A percentile compares a stretch with the other conserved stretches of the same genome.
phyloP scores from a whole-genome alignment of 2,329 filamentous ascomycete species.

The Ascochyta clinopodiicola region DNA sequence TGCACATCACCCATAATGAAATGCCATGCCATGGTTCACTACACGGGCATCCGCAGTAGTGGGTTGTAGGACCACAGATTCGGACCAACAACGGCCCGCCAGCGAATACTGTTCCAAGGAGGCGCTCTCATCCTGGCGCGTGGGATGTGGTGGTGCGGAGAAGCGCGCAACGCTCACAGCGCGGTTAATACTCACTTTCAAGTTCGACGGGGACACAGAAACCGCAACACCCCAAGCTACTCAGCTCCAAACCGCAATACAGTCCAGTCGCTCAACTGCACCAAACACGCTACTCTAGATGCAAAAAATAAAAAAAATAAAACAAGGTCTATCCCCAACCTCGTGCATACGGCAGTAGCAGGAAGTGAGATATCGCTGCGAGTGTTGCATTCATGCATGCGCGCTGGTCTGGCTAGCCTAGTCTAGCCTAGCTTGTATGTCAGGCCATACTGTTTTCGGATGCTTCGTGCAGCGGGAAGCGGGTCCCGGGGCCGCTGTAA shows the following conservation, averaged over 20 bases:
- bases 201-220: conserved; percentile 5
- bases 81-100: neutral
- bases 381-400: conserved; percentile 11
- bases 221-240: too few species aligned
- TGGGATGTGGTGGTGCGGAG: conserved; percentile 10
- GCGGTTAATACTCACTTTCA: conserved; percentile 4
- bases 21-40: neutral
- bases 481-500: conserved; percentile 3
- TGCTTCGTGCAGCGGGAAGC: conserved; percentile 14
- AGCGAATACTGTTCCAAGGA: neutral
- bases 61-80: neutral
- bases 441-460: conserved; percentile 5
- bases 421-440: too few species aligned
- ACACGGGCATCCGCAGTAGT: neutral
- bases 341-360: conserved; percentile 11
- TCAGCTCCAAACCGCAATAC: neutral
- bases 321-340: neutral
- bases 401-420: neutral
- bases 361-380: conserved; percentile 17
- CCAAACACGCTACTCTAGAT: conserved; percentile 5
- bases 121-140: neutral
- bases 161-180: conserved; percentile 8
- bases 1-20: conserved; percentile 5
- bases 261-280: neutral
- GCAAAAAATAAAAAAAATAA: conserved; percentile 3